phyloP scores from a whole-genome alignment of 2,329 filamentous ascomycete species.

The Pseudogymnoascus sp. region DNA sequence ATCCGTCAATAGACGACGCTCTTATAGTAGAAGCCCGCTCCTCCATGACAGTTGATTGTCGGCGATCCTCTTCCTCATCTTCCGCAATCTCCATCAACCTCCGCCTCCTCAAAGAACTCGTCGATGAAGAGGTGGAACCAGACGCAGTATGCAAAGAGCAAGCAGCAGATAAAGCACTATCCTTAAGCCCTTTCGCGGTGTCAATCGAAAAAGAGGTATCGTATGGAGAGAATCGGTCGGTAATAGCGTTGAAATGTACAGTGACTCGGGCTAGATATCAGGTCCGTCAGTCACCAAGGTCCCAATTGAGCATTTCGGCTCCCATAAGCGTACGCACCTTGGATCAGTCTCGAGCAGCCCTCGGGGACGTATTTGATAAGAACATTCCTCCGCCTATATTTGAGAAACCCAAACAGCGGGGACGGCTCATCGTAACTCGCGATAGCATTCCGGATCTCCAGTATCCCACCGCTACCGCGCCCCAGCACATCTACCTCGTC shows the following conservation, averaged over 20 bases:
- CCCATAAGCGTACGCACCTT: constrained; percentile 56
- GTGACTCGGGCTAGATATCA: constrained; percentile 66
- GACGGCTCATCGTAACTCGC: constrained; percentile 74
- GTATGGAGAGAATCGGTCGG: constrained; percentile 72
- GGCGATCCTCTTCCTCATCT: constrained; percentile 73
- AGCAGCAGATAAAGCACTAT: constrained; percentile 77
- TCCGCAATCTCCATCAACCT: constrained; percentile 90
- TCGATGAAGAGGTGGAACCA: constrained; percentile 77
- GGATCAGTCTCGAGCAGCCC: constrained; percentile 79
- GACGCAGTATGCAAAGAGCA: constrained; percentile 86
- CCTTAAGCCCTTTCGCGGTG: constrained; percentile 69
- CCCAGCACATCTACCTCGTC: constrained; percentile 78
- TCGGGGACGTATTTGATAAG: constrained; percentile 90
- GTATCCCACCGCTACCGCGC: constrained; percentile 72
- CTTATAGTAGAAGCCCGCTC: constrained; percentile 30
- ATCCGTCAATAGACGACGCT: constrained; percentile 15
- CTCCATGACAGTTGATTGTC: constrained; percentile 48
- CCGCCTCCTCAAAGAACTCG: constrained; percentile 67
- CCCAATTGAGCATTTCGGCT: constrained; percentile 8
- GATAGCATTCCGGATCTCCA: constrained; percentile 73
- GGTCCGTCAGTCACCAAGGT: constrained; percentile 18
- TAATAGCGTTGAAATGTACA: constrained; percentile 60
- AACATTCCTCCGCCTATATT: constrained; percentile 83
- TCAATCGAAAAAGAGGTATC: constrained; percentile 77
- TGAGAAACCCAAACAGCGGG: constrained; percentile 84